Percentiles rank a stretch among this genome's conserved stretches.
Conservation (phyloP, 306 rosid species). For the Arachis hypogaea region DNA sequence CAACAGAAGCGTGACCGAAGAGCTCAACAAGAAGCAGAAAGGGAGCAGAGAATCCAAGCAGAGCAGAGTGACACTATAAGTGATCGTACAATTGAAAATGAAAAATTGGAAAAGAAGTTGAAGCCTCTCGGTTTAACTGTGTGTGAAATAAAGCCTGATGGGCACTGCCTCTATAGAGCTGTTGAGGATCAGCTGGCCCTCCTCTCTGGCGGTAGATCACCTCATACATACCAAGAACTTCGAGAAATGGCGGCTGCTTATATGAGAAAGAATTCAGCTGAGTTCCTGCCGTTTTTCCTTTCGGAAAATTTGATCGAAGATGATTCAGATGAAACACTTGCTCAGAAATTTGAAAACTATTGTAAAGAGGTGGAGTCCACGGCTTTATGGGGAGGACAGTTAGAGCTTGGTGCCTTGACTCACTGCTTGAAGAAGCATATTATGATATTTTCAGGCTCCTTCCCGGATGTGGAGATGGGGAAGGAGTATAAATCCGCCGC, state of each 20-base stretch:
- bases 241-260: conserved; percentile 77
- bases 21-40: conserved; percentile 86
- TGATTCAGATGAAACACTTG: conserved; percentile 53
- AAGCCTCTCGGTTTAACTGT: conserved; percentile 79
- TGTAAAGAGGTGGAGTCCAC: conserved; percentile 89
- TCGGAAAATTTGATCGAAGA: conserved; percentile 62
- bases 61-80: conserved; percentile 77
- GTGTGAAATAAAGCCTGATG: conserved; percentile 86
- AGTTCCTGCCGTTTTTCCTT: conserved; percentile 79
- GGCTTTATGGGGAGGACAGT: conserved; percentile 97
- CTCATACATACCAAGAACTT: conserved; percentile 75
- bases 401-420: conserved; percentile 91
- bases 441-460: conserved; percentile 88
- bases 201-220: conserved; percentile 62
- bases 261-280: conserved; percentile 72
- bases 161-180: conserved; percentile 95
- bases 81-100: conserved; percentile 75
- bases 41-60: conserved; percentile 85
- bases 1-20: conserved; percentile 68
- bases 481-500: conserved; percentile 71
- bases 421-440: conserved; percentile 82
- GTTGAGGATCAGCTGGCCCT: conserved; percentile 74
- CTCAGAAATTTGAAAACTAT: conserved; percentile 72
- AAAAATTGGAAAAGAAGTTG: conserved; percentile 75
- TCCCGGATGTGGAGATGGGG: conserved; percentile 98